These are phyloP conservation scores for Amauroascus niger DNA, from an alignment of 2,329 filamentous ascomycete genomes.

Conservation along the genomic window DNA sequence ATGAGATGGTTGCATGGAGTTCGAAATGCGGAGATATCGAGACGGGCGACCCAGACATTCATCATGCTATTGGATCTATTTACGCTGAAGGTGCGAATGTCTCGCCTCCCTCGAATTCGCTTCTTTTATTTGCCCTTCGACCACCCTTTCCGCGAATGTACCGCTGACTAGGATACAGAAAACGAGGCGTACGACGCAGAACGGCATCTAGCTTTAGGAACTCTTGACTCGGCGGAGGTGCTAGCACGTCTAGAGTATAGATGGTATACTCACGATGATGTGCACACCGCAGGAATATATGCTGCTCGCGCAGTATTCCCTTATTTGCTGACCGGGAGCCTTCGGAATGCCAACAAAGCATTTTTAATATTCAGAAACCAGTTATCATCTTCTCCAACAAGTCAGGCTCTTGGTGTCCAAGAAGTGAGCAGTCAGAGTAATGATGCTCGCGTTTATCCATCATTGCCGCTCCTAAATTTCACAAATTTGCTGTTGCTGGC, in stretches of 20 bases:
- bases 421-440: slow-evolving; percentile 65
- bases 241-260: slow-evolving; percentile 78
- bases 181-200: slow-evolving; percentile 91
- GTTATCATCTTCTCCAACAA: slow-evolving; percentile 43
- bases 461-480: slow-evolving; percentile 91
- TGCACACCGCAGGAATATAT: slow-evolving; percentile 79
- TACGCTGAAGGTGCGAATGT: slow-evolving; percentile 60
- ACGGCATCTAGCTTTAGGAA: slow-evolving; percentile 77
- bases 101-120: neutral
- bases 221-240: slow-evolving; percentile 72
- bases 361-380: slow-evolving; percentile 65
- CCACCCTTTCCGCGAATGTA: neutral
- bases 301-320: slow-evolving; percentile 79
- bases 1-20: slow-evolving; percentile 81
- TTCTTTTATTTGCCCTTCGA: neutral
- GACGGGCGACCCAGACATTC: slow-evolving; percentile 84
- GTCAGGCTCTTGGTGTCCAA: slow-evolving; percentile 60
- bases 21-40: slow-evolving; percentile 76
- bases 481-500: slow-evolving; percentile 73
- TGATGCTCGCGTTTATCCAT: slow-evolving; percentile 75
- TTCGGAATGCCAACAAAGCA: slow-evolving; percentile 76
- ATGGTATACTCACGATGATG: slow-evolving; percentile 85
- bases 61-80: slow-evolving; percentile 78
- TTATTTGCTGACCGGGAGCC: slow-evolving; percentile 81
- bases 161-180: slow-evolving; percentile 42